Base-by-base conservation (phyloP, 176 grass and related monocot species). In the Thinopyrum elongatum region DNA sequence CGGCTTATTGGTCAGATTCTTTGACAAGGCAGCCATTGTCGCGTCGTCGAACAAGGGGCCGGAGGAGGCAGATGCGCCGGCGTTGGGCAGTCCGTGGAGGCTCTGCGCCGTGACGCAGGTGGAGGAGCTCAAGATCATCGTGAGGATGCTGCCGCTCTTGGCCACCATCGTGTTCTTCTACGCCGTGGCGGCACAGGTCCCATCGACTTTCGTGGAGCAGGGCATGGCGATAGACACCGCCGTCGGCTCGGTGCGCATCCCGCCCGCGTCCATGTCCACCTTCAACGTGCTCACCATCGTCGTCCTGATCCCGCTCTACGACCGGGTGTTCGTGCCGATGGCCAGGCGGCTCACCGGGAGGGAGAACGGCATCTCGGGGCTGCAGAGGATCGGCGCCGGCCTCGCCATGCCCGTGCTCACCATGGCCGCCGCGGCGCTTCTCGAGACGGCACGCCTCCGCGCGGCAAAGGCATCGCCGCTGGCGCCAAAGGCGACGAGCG, bases 121-220 rank as follows among this genome's bases (percentile, higher is more conserved):
- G 7, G 83, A 85, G 74, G 84, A 86, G 74, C 64, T 79, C 41
- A 86, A 79, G 44, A 79, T 76, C 47, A 44, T 86, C 5, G 84
- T 78, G 15, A 23, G 75, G 31, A 79, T 86, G 46, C 63, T 86
- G 31, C 84, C 84, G 1, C 14, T 86, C 17, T 79, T 47, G 84
- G 83, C 31, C 5, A 59, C 60, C 6, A 15, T 74, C 22, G 62
- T 66, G 27, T 76, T 77, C 59, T 85, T 67, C 73, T 85, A 74
- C 26, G 19, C 83, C 60, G 73, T 53, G 27, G 26, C 58, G 23
- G 59, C 17, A 36, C 82, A 84, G 72, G 28, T 57, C 55, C 31
- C 35, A 2, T 76, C 82, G 3, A 85, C 74, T 29, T 85, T 85
- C 73, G 74, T 85, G 7, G 73, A 78, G 29, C 83, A 85, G 47